phyloP scores from a whole-genome alignment of 805 yeast genomes.

The Zygoascus ofunaensis region DNA sequence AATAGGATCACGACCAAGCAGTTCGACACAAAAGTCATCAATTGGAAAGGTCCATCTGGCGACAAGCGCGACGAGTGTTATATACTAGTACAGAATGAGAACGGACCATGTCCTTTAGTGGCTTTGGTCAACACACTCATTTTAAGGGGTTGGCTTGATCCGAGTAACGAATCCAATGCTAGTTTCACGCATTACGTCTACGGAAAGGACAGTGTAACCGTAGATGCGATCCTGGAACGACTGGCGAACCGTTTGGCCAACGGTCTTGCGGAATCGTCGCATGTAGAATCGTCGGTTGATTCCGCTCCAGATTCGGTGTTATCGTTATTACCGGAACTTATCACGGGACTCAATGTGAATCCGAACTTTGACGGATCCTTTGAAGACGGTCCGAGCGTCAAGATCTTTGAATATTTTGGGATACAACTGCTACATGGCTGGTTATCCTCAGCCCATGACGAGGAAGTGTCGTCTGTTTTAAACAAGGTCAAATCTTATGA shows the following conservation, averaged over 20 bases:
- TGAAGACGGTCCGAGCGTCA: conserved; percentile 41
- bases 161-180: conserved; percentile 18
- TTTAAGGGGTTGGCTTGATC: conserved; percentile 33
- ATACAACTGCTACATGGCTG: conserved; percentile 75
- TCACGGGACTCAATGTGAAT: conserved; percentile 63
- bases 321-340: conserved; percentile 50
- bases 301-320: conserved; percentile 37
- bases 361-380: conserved; percentile 62
- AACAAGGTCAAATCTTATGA: conserved; percentile 42
- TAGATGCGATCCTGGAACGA: conserved; percentile 38
- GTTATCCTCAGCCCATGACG: conserved; percentile 43
- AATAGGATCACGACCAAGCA: too few relatives aligned
- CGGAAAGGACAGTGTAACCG: conserved; percentile 26
- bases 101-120: conserved; percentile 84
- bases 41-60: not conserved
- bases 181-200: conserved; percentile 27
- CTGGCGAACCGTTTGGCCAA: conserved; percentile 39
- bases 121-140: conserved; percentile 67
- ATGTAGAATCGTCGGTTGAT: conserved; percentile 1
- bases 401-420: conserved; percentile 50
- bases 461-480: conserved; percentile 27
- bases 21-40: conserved; percentile 30
- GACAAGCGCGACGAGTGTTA: not conserved
- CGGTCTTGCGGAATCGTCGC: conserved; percentile 9
- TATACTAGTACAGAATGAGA: conserved; percentile 64